phyloP scores from a whole-genome alignment of 2,329 filamentous ascomycete genomes.

The Nemania diffusa region DNA sequence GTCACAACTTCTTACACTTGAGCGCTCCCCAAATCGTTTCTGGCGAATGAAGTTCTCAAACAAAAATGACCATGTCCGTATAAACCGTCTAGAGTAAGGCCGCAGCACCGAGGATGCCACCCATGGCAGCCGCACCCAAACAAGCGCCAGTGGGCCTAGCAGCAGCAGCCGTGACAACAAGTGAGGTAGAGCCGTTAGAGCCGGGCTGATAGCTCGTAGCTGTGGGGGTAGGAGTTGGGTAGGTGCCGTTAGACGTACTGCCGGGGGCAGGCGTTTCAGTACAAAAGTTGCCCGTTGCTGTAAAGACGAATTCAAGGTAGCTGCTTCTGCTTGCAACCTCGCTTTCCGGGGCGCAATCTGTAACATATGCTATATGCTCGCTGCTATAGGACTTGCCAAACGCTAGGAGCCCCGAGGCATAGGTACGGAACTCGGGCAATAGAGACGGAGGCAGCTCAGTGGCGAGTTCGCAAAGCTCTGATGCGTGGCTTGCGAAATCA shows the following conservation, averaged over 20 bases:
- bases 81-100: constrained; percentile 10
- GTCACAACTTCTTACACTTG: not conserved
- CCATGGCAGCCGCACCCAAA: not conserved
- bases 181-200: not conserved
- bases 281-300: constrained; percentile 24
- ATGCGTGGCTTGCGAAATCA: constrained; percentile 14
- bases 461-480: constrained; percentile 23
- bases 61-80: constrained; percentile 2
- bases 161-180: constrained; percentile 2
- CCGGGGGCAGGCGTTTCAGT: constrained; percentile 15
- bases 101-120: constrained; percentile 6
- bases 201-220: constrained; percentile 2
- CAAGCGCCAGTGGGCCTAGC: no score
- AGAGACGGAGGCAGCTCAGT: constrained; percentile 24
- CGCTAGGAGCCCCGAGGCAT: constrained; percentile 6
- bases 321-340: constrained; percentile 18
- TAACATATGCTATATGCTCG: constrained; percentile 23
- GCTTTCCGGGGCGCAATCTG: constrained; percentile 15
- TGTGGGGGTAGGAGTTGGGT: constrained; percentile 16
- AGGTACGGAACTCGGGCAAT: constrained; percentile 18
- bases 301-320: constrained; percentile 23
- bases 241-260: constrained; percentile 12
- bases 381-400: constrained; percentile 9
- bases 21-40: constrained; percentile 35
- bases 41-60: constrained; percentile 32